Base-by-base conservation (phyloP, 2,329 filamentous ascomycete genomes). In the Didymella lethalis region DNA sequence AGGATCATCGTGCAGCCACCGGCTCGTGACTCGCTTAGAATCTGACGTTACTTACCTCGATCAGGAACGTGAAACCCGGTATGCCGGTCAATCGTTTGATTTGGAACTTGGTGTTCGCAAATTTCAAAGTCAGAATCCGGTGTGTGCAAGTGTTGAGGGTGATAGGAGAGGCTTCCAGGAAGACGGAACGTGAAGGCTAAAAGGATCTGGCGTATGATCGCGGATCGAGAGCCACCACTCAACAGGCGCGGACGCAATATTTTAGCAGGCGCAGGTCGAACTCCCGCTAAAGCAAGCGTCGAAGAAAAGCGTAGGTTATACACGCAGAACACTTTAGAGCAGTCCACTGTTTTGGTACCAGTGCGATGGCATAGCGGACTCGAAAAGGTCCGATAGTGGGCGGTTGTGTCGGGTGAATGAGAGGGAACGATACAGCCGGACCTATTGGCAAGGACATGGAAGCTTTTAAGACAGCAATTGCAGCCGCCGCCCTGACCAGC, bases 21-120 rank as follows among this genome's bases (percentile, higher is more conserved):
- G 46, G 38, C 20, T 41, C 57, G 55, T 45, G 41, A 47, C 52
- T 66, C 57, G 59, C 60, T 66, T 69, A 64, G 16, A 25, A n/a
- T 48, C 32, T 40, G 54, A 48, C 20, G 26, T 16, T 65, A 57
- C 65, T 68, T 68, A 69, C 67, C 67, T 63, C 52, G 51, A 60
- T 40, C 32, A 60, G 58, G 32, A 62, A 50, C 7, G 52, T 50
- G 34, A 18, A 48, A 28, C 45, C 41, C 41, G 31, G 36, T 32
- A 34, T 52, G 29, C 11, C 14, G 23, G 45, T 28, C 2, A 25
- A 25, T 32, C 18, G 11, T 25, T 25, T 14, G 34, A 10, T 10
- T 32, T 41, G 18, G 10, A 5, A n/a, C 10, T 18, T 5, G 38
- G 14, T 46, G 6, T 31, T 18, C 31, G 38, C 18, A 25, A 26